Evolutionary conservation across 208 protist genomes (phyloP).

Genomic region (Leishmania amazonensis): DNA sequence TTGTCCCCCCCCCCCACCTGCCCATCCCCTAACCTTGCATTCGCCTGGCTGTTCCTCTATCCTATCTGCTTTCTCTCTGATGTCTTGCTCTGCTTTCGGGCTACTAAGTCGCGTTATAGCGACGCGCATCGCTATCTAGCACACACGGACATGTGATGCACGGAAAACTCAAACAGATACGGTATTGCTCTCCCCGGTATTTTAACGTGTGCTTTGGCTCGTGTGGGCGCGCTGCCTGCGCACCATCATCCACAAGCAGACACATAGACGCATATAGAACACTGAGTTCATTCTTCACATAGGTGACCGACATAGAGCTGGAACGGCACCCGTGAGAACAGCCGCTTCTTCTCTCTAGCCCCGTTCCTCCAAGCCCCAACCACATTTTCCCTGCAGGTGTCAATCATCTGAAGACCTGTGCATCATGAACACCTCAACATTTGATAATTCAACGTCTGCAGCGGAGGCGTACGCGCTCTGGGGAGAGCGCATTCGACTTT

Average conservation of each 20-base stretch:
- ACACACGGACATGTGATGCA: background rate
- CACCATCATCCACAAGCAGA: background rate
- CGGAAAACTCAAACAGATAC: background rate
- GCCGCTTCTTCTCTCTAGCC: background rate
- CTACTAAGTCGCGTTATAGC: background rate
- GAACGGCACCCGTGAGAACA: background rate
- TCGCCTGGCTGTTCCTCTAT: background rate
- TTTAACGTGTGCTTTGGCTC: background rate
- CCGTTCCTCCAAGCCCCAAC: background rate
- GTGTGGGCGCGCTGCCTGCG: background rate
- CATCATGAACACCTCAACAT: background rate
- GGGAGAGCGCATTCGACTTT: conserved; percentile 47
- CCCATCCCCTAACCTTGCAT: background rate
- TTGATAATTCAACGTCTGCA: conserved; percentile 16
- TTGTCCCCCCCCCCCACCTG: background rate
- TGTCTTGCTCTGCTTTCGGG: background rate
- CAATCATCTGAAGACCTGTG: background rate
- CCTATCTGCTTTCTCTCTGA: background rate
- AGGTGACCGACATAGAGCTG: background rate
- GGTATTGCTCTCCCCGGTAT: background rate
- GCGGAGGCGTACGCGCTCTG: conserved; percentile 59
- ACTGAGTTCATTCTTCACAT: background rate
- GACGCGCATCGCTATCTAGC: background rate
- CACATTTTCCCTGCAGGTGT: background rate
- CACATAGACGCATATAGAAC: background rate